Percentiles rank a stretch among this genome's conserved stretches.
These are phyloP conservation scores for Solanum pimpinellifolium DNA, from an alignment of 257 asterid species.

Conservation along the genomic window DNA sequence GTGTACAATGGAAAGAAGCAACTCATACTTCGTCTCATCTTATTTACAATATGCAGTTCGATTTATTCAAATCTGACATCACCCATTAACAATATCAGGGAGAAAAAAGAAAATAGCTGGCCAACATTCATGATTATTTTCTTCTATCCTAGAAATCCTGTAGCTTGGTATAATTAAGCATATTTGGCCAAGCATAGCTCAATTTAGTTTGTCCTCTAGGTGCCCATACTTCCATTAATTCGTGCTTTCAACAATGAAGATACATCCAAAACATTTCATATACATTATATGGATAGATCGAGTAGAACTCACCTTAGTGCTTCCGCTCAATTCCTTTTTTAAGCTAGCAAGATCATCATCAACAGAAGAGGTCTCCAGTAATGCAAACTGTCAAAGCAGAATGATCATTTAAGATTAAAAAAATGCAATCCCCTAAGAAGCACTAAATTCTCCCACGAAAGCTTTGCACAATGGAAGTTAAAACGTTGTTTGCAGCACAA, in stretches of 20 bases:
- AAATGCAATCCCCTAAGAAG: background rate
- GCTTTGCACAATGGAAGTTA: background rate
- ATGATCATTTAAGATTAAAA: background rate
- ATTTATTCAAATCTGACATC: background rate
- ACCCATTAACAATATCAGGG: background rate
- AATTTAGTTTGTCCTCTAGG: background rate
- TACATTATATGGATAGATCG: background rate
- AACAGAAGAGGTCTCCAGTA: conserved; percentile 83
- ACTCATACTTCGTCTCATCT: background rate
- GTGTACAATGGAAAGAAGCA: background rate
- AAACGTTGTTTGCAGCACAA: background rate
- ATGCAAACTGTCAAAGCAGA: conserved; percentile 51
- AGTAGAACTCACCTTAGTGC: conserved; percentile 40
- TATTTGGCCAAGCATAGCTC: background rate
- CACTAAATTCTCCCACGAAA: background rate
- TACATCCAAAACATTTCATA: background rate
- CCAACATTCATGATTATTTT: background rate
- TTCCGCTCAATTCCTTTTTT: conserved; percentile 69
- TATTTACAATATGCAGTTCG: background rate
- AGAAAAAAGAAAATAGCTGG: background rate
- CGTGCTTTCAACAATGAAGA: background rate
- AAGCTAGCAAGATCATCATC: conserved; percentile 79
- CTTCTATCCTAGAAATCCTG: background rate
- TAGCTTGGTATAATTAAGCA: background rate
- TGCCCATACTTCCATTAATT: background rate